phyloP scores from a whole-genome alignment of 2,329 filamentous ascomycete genomes.

The Bipolaris bicolor region DNA sequence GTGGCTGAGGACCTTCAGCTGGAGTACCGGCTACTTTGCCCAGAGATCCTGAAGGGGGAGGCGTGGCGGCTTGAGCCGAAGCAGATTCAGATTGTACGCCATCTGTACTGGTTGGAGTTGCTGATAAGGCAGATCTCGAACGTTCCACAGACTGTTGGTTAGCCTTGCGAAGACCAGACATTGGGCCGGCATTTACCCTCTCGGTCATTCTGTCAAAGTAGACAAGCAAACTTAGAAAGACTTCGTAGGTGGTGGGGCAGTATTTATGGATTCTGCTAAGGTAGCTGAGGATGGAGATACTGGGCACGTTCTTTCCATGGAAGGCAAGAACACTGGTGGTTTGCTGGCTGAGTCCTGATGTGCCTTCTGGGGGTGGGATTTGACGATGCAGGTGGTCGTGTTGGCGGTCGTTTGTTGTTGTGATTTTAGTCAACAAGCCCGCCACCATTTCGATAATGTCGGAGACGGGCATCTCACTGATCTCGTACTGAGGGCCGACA shows the following conservation, averaged over 20 bases:
- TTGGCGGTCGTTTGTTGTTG: conserved; percentile 91
- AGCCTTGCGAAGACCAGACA: conserved; percentile 65
- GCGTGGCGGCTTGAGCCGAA: conserved; percentile 54
- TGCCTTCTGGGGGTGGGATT: conserved; percentile 65
- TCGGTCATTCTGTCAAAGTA: conserved; percentile 99
- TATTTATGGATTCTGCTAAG: conserved; percentile 97
- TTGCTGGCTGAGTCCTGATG: conserved; percentile 65
- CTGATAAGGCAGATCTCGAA: conserved; percentile 36
- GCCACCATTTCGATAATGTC: conserved; percentile 99
- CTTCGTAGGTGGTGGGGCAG: conserved; percentile 97
- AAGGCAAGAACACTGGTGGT: conserved; percentile 86
- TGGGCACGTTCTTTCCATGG: conserved; percentile 96
- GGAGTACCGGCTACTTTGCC: conserved; percentile 48
- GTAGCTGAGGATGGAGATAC: conserved; percentile 96
- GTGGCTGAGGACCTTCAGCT: conserved; percentile 38
- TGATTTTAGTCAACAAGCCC: conserved; percentile 94
- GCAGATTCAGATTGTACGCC: conserved; percentile 32
- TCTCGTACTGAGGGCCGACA: conserved; percentile 76
- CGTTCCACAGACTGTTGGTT: conserved; percentile 57
- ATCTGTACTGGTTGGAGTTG: conserved; percentile 38
- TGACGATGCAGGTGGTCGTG: conserved; percentile 87
- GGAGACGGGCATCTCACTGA: conserved; percentile 94
- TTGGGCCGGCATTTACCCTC: conserved; percentile 81
- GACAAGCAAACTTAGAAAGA: conserved; percentile 91
- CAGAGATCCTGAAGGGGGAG: conserved; percentile 57